Base-by-base conservation (phyloP, 306 rosid species). In the Lathyrus oleraceus region DNA sequence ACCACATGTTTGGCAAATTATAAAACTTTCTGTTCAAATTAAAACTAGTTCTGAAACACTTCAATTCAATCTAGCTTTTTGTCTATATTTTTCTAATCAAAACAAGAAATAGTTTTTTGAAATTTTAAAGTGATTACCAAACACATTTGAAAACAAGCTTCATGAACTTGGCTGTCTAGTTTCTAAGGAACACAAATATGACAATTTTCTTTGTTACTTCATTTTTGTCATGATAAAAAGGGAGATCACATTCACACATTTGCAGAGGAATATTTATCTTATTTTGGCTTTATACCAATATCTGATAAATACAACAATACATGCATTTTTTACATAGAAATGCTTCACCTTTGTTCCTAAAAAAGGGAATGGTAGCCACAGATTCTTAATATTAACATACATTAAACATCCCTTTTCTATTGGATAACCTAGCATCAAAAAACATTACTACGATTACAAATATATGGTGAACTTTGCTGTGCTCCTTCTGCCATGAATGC, bases 351-450 rank as follows among this genome's bases (percentile, higher is more conserved):
- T 73, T 61, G 9, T 30, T 30, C 65, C 32, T 39, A 32, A 61
- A 63, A 49, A 65, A 61, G 39, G 52, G 35, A 73, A 59, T 23
- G 61, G 54, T 44, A 44, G 68, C 68, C 81, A 70, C 72, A 21
- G 44, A 43, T 56, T 21, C 62, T 51, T 10, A 25, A 25, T 42
- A 47, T 51, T 47, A 51, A 15, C 61, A 51, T 17, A 40, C 16
- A 67, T 61, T 28, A 48, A 13, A 52, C 59, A 66, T 38, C 70
- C 39, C 75, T 67, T 66, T 5, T 65, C 58, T 66, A 0, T 25
- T 45, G 25, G 42, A 63, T 48, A 71, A 39, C 54, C 51, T 45
- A 66, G 67, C 11, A 38, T 57, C 66, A 59, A 78, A 40, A 39
- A 72, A 0, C 14, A 59, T 25, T 28, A 23, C 51, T 40, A 40